Base-by-base conservation (phyloP, 2,329 filamentous ascomycete genomes). In the Scedosporium dehoogii region DNA sequence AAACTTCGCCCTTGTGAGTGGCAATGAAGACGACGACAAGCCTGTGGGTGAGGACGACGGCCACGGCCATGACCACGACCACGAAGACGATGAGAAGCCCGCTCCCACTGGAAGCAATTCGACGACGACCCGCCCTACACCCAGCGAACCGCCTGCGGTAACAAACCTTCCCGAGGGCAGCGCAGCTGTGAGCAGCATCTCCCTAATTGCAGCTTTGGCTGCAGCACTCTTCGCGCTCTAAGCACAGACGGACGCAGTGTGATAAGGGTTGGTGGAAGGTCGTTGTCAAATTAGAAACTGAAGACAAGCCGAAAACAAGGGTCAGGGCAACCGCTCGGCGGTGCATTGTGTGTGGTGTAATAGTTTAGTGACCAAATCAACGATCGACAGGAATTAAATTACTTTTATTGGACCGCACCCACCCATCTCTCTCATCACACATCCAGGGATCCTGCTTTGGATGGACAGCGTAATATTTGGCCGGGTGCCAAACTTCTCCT, bases 1-100 rank as follows among this genome's bases (percentile, higher is more conserved):
- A 72, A 86, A 85, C 77, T 87, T 88, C 69, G 72, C 65, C n/a
- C 56, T 46, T 10, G 44, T 59, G 42, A 55, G 33, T 23, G 33
- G 6, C 14, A 29, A n/a, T 21, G 57, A 59, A 12, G 55, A 27
- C 21, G 56, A 27, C 3, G 61, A 59, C 18, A 46, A 59, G 23
- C 51, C 56, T 29, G 57, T 21, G 25, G 27, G 10, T 10, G 60
- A 58, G 6, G 53, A 44, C 25, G 29, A 42, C 27, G 61, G 23
- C 21, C 33, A 62, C 14, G 25, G n/a, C 14, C 9, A 56, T 10
- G 51, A n/a, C 48, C 23, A 51, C 21, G 23, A 25, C 48, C 16
- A 51, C 7, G 23, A 9, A n/a, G 23, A 18, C 6, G 10, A 29
- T n/a, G 25, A 9, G 10, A 27, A 14, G 38, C n/a, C 33, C 21